Percentiles rank a stretch among this genome's conserved stretches.
Conservation (phyloP, 208 protist species). For the Tritrichomonas foetus region DNA sequence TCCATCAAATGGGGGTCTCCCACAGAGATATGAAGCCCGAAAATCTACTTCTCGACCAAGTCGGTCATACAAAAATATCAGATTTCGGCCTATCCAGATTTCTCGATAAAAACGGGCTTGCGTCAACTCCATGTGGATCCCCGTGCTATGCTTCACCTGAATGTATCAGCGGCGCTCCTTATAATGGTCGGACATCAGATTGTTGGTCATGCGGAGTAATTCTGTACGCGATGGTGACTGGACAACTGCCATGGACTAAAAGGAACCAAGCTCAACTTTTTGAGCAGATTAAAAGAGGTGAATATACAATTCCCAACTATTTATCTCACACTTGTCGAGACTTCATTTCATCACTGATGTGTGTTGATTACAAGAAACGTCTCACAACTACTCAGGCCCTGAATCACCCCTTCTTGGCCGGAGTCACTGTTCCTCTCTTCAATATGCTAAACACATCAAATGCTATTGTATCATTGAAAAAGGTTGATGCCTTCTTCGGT, state of each 20-base stretch:
- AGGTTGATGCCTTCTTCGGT: neutral
- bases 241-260: slow-evolving; percentile 33
- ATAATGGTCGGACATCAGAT: neutral
- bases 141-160: slow-evolving; percentile 19
- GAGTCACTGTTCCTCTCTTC: neutral
- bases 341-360: neutral
- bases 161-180: neutral
- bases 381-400: neutral
- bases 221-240: neutral
- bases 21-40: slow-evolving; percentile 22
- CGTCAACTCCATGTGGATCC: neutral
- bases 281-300: neutral
- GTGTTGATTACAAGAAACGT: neutral
- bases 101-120: neutral
- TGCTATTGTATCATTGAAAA: neutral
- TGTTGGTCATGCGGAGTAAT: neutral
- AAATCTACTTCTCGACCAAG: slow-evolving; percentile 16
- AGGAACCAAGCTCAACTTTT: slow-evolving; percentile 26
- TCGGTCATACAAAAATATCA: neutral
- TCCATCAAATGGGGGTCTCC: neutral
- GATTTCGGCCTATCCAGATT: slow-evolving; percentile 37
- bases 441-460: too few relatives aligned
- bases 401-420: neutral
- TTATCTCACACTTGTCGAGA: neutral
- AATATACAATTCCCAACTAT: slow-evolving; percentile 9